These are phyloP conservation scores for Penicillium ochrochloron DNA, from an alignment of 495 filamentous ascomycete species.

Conservation along the genomic window DNA sequence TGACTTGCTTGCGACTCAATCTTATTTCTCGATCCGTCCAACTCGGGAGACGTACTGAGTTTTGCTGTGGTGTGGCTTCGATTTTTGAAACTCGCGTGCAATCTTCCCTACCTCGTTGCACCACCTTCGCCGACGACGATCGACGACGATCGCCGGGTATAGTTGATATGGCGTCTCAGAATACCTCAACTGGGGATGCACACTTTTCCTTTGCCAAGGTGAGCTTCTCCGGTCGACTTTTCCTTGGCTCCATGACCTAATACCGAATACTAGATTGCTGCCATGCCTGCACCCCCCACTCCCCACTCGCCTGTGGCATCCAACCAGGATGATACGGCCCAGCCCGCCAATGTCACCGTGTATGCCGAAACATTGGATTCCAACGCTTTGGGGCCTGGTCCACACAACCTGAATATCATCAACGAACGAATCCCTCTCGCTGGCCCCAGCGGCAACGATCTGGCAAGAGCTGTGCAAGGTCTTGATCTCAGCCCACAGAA, in stretches of 20 bases:
- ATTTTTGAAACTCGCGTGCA: conserved; percentile 24
- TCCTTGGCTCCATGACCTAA: conserved; percentile 4
- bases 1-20: conserved; percentile 44
- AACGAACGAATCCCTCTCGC: conserved; percentile 22
- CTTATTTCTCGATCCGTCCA: conserved; percentile 33
- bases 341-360: conserved; percentile 23
- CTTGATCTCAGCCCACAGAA: conserved; percentile 39
- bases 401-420: conserved; percentile 27
- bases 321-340: conserved; percentile 33
- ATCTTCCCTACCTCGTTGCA: conserved; percentile 25
- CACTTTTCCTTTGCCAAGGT: conserved; percentile 55
- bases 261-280: conserved; percentile 42
- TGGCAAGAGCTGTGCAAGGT: conserved; percentile 43
- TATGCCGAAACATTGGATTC: conserved; percentile 28
- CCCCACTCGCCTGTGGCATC: conserved; percentile 33
- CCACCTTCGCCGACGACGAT: conserved; percentile 12
- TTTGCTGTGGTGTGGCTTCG: conserved; percentile 26
- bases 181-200: conserved; percentile 34
- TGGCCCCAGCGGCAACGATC: conserved; percentile 38
- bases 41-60: conserved; percentile 31
- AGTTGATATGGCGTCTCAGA: conserved; percentile 44
- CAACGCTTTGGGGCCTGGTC: conserved; percentile 24
- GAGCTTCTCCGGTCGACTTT: background rate
- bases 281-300: conserved; percentile 43
- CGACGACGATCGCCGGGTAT: conserved; percentile 15